A percentile compares a stretch with the other conserved stretches of the same genome.
Conservation (phyloP, 306 rosid species). For the Luffa aegyptiaca region DNA sequence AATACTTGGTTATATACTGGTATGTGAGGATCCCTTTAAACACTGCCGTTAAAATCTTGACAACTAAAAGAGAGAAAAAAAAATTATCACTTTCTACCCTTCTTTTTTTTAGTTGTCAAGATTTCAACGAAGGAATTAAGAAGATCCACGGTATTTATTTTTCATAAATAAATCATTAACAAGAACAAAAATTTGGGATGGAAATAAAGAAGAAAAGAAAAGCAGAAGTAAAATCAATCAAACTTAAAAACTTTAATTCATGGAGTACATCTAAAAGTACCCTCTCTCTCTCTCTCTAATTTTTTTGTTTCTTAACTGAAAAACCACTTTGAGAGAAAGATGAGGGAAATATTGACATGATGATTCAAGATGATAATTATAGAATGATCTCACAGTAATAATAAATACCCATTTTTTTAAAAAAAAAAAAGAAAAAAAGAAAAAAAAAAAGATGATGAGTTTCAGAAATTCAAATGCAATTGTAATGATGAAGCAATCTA, state of each 20-base stretch:
- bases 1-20: no score
- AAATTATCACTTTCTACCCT: no score
- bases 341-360: conserved; percentile 11
- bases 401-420: not conserved
- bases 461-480: conserved; percentile 45
- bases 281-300: conserved; percentile 15
- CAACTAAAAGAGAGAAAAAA: no score
- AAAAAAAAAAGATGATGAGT: conserved; percentile 7
- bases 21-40: no score
- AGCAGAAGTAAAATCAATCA: conserved; percentile 17
- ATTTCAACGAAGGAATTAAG: no score
- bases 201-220: conserved; percentile 12
- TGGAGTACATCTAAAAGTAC: conserved; percentile 40
- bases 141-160: no score
- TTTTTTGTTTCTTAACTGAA: conserved; percentile 21
- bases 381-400: conserved; percentile 40
- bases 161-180: no score
- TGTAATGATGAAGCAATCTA: conserved; percentile 86
- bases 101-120: no score
- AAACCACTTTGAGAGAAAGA: conserved; percentile 14
- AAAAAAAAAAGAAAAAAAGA: conserved; percentile 21
- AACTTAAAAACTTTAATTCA: conserved; percentile 29
- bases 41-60: no score
- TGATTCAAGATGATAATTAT: conserved; percentile 11
- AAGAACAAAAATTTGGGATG: not conserved